These are phyloP conservation scores for Candolleomyces eurysporus DNA, from an alignment of 768 basidiomycete genomes.

Conservation along the genomic window DNA sequence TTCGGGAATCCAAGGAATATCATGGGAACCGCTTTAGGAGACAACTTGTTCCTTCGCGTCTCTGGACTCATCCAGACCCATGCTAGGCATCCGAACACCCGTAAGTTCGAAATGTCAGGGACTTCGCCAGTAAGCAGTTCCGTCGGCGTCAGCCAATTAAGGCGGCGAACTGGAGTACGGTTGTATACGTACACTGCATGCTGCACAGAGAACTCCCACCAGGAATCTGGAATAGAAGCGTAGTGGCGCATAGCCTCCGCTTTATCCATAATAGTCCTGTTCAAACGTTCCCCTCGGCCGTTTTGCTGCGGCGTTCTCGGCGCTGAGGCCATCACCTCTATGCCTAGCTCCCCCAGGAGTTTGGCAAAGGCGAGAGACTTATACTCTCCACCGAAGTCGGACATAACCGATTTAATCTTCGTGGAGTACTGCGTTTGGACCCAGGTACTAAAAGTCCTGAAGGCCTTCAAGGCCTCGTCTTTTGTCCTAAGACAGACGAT, in stretches of 20 bases:
- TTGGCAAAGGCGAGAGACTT: not conserved
- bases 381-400: constrained; percentile 15
- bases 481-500: constrained; percentile 9
- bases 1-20: constrained; percentile 16
- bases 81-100: constrained; percentile 25
- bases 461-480: not conserved
- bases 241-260: constrained; percentile 3
- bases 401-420: constrained; percentile 5
- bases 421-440: constrained; percentile 9
- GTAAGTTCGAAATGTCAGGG: constrained; percentile 22
- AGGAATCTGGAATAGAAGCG: constrained; percentile 4
- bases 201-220: constrained; percentile 10
- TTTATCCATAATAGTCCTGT: constrained; percentile 11
- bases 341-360: not conserved
- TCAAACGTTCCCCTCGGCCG: constrained; percentile 3
- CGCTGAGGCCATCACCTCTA: not conserved
- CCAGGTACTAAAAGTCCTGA: constrained; percentile 4
- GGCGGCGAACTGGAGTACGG: constrained; percentile 17
- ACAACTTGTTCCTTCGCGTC: constrained; percentile 15
- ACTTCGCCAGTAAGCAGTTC: constrained; percentile 18
- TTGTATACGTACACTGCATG: constrained; percentile 30
- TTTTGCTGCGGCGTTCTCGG: constrained; percentile 7
- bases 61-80: constrained; percentile 16
- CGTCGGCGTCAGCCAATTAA: constrained; percentile 21
- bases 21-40: constrained; percentile 18